These are phyloP conservation scores for Gentiana dahurica DNA, from an alignment of 257 asterid species.

Conservation along the genomic window DNA sequence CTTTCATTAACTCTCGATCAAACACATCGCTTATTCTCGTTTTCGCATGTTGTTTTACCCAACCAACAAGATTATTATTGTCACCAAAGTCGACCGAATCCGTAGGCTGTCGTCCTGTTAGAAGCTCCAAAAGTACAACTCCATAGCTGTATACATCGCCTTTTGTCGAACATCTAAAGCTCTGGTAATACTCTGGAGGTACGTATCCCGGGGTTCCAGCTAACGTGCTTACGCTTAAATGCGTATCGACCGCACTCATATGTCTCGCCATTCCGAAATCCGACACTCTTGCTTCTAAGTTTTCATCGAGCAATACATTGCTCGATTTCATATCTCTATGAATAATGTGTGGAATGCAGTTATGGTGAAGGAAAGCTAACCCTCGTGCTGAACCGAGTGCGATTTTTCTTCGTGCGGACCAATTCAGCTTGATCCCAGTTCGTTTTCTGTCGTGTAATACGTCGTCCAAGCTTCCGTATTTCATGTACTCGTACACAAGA, in stretches of 20 bases:
- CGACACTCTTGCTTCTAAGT: slow-evolving; percentile 44
- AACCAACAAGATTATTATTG: slow-evolving; percentile 72
- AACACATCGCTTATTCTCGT: slow-evolving; percentile 59
- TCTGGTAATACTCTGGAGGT: slow-evolving; percentile 50
- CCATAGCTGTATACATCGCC: slow-evolving; percentile 69
- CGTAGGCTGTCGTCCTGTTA: slow-evolving; percentile 70
- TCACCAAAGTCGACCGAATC: slow-evolving; percentile 88
- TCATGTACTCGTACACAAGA: slow-evolving; percentile 34
- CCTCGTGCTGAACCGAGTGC: slow-evolving; percentile 40
- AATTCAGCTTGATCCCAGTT: slow-evolving; percentile 20
- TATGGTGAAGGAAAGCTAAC: slow-evolving; percentile 48
- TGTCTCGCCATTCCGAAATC: slow-evolving; percentile 52
- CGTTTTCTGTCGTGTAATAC: slow-evolving; percentile 32
- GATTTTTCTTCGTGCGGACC: slow-evolving; percentile 34
- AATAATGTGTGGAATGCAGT: slow-evolving; percentile 45
- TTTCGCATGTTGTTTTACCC: slow-evolving; percentile 75
- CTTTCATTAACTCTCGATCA: slow-evolving; percentile 48
- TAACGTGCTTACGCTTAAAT: slow-evolving; percentile 35
- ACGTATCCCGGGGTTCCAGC: slow-evolving; percentile 60
- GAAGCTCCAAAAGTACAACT: slow-evolving; percentile 42
- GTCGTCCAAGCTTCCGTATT: slow-evolving; percentile 46
- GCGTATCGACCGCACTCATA: slow-evolving; percentile 37
- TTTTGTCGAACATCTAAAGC: slow-evolving; percentile 37
- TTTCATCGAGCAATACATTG: slow-evolving; percentile 39
- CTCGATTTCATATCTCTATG: slow-evolving; percentile 56